phyloP scores from a whole-genome alignment of 73 alveolate genomes.

The Diophrys appendiculata region DNA sequence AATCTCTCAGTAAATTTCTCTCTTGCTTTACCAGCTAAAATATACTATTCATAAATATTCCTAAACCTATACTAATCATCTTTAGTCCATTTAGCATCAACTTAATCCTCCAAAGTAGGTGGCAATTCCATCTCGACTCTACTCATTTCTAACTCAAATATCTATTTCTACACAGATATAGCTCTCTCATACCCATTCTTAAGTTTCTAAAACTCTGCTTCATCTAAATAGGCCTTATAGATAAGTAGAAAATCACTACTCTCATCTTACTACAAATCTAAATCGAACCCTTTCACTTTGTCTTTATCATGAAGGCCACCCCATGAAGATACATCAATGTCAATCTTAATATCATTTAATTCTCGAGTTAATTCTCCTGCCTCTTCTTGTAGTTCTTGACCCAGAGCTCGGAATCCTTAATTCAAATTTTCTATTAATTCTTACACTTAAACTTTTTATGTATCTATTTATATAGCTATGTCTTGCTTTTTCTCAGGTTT shows the following conservation, averaged over 20 bases:
- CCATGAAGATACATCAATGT: slow-evolving; percentile 28
- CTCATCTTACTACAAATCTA: slow-evolving; percentile 55
- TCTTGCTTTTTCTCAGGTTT: slow-evolving; percentile 19
- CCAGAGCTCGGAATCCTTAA: slow-evolving; percentile 35
- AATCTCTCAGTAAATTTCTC: slow-evolving; percentile 60
- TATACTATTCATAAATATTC: slow-evolving; percentile 27
- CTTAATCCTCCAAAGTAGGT: slow-evolving; percentile 13
- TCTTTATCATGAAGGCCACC: slow-evolving; percentile 10
- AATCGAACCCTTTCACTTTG: slow-evolving; percentile 61
- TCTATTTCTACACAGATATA: slow-evolving; percentile 34
- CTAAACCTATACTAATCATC: neutral
- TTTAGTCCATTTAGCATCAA: slow-evolving; percentile 15
- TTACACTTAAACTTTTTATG: slow-evolving; percentile 19
- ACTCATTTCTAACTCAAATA: slow-evolving; percentile 30
- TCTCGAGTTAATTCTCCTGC: slow-evolving; percentile 23
- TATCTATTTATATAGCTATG: slow-evolving; percentile 9
- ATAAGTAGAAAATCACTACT: slow-evolving; percentile 50
- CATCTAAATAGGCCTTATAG: slow-evolving; percentile 52
- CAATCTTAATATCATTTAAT: slow-evolving; percentile 15
- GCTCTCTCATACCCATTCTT: slow-evolving; percentile 54
- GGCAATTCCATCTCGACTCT: slow-evolving; percentile 43
- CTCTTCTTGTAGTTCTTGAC: slow-evolving; percentile 34
- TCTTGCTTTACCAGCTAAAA: slow-evolving; percentile 36
- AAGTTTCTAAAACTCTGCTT: slow-evolving; percentile 51
- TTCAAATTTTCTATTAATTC: slow-evolving; percentile 28